Evolutionary conservation across 768 basidiomycete genomes (phyloP).

Genomic region (Glaciozyma antarctica): DNA sequence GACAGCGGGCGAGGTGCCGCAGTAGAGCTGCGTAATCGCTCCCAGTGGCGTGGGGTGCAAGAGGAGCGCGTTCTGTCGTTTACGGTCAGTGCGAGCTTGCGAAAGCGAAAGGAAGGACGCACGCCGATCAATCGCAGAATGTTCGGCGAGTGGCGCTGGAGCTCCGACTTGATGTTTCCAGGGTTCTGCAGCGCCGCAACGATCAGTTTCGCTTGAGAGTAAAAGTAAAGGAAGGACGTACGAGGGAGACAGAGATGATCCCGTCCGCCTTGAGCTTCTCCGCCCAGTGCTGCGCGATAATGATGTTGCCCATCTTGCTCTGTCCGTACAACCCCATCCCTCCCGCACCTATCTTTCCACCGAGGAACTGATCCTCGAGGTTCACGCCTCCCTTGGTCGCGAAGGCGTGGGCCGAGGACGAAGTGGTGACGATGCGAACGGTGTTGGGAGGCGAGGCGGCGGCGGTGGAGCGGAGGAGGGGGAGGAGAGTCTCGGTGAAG

Average conservation of each 20-base stretch:
- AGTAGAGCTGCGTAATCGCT: constrained; percentile 27
- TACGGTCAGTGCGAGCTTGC: neutral
- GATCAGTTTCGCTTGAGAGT: too few species aligned
- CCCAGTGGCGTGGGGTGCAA: neutral
- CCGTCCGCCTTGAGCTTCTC: constrained; percentile 13
- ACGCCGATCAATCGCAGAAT: neutral
- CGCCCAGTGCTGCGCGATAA: constrained; percentile 23
- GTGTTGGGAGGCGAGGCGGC: constrained; percentile 3
- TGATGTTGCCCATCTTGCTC: constrained; percentile 29
- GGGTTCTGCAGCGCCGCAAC: constrained; percentile 5
- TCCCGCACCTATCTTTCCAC: neutral
- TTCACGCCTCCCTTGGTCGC: constrained; percentile 14
- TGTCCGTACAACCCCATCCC: constrained; percentile 21
- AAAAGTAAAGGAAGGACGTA: too few species aligned
- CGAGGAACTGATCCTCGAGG: constrained; percentile 18
- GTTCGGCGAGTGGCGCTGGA: neutral
- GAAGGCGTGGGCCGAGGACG: constrained; percentile 6
- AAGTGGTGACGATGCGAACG: constrained; percentile 22
- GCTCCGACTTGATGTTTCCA: constrained; percentile 10
- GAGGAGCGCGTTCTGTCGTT: neutral
- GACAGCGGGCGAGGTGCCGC: constrained; percentile 10
- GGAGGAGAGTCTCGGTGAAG: constrained; percentile 24
- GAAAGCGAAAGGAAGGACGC: neutral
- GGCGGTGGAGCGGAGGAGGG: constrained; percentile 18
- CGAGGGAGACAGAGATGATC: constrained; percentile 11